Evolutionary conservation across 208 protist species (phyloP).

Genomic region (Trypanosoma platydactyli): DNA sequence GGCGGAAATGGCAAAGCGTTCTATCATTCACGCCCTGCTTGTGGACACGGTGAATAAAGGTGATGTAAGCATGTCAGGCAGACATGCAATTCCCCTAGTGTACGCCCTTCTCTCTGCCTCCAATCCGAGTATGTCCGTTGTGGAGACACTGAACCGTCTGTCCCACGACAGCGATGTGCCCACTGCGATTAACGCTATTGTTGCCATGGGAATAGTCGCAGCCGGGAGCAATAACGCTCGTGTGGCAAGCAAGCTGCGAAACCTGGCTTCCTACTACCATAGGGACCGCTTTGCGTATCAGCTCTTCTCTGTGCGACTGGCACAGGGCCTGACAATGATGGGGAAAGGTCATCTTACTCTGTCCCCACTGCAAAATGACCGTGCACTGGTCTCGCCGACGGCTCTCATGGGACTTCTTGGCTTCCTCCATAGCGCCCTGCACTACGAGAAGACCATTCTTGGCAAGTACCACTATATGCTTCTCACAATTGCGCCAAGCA

Average conservation of each 20-base stretch:
- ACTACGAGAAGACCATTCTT: conserved; percentile 92
- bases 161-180: conserved; percentile 96
- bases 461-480: conserved; percentile 97
- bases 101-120: conserved; percentile 96
- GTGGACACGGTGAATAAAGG: conserved; percentile 86
- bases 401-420: conserved; percentile 93
- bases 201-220: conserved; percentile 96
- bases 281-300: conserved; percentile 89
- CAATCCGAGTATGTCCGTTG: conserved; percentile 95
- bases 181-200: conserved; percentile 95
- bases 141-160: conserved; percentile 98
- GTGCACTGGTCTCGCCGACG: conserved; percentile 75
- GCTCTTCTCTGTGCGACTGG: conserved; percentile 83
- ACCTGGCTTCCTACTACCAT: conserved; percentile 96
- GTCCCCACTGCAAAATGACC: conserved; percentile 94
- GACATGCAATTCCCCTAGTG: conserved; percentile 97
- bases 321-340: conserved; percentile 96
- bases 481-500: conserved; percentile 91
- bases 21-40: conserved; percentile 96
- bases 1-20: conserved; percentile 96
- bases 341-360: conserved; percentile 99
- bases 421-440: conserved; percentile 91
- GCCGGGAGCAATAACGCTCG: conserved; percentile 99
- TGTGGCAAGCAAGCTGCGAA: conserved; percentile 93
- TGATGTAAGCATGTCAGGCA: conserved; percentile 74